phyloP scores from a whole-genome alignment of 1,284 basidiomycete species.

The Athelia psychrophila region DNA sequence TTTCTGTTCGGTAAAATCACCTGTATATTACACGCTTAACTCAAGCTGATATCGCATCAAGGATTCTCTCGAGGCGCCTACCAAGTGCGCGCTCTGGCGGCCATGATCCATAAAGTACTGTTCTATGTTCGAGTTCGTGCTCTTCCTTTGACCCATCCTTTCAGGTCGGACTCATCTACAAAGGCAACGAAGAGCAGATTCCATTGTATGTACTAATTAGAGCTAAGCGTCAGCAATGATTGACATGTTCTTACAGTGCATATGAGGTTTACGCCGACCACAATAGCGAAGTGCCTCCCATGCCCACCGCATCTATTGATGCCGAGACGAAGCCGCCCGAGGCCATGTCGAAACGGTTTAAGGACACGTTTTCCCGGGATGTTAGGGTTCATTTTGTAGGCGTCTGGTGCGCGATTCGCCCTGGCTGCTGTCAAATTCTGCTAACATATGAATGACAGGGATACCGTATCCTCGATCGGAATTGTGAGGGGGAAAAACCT shows the following conservation, averaged over 20 bases:
- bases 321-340: background rate
- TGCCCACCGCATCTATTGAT: too few relatives aligned
- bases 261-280: slow-evolving; percentile 24
- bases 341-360: slow-evolving; percentile 18
- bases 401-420: slow-evolving; percentile 27
- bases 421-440: background rate
- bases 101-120: slow-evolving; percentile 36
- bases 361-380: slow-evolving; percentile 20
- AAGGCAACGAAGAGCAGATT: slow-evolving; percentile 32
- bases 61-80: slow-evolving; percentile 47
- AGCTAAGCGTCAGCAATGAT: background rate
- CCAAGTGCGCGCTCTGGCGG: slow-evolving; percentile 39
- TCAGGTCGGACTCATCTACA: slow-evolving; percentile 29
- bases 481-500: slow-evolving; percentile 15
- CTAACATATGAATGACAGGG: slow-evolving; percentile 15
- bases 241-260: slow-evolving; percentile 18
- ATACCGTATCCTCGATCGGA: slow-evolving; percentile 25
- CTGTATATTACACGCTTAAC: background rate
- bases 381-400: slow-evolving; percentile 34
- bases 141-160: background rate
- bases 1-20: slow-evolving; percentile 36
- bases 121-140: background rate
- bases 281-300: background rate
- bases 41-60: slow-evolving; percentile 10
- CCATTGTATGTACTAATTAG: slow-evolving; percentile 26